phyloP scores from a whole-genome alignment of 176 grass and related monocot species.

The Aegilops longissima region DNA sequence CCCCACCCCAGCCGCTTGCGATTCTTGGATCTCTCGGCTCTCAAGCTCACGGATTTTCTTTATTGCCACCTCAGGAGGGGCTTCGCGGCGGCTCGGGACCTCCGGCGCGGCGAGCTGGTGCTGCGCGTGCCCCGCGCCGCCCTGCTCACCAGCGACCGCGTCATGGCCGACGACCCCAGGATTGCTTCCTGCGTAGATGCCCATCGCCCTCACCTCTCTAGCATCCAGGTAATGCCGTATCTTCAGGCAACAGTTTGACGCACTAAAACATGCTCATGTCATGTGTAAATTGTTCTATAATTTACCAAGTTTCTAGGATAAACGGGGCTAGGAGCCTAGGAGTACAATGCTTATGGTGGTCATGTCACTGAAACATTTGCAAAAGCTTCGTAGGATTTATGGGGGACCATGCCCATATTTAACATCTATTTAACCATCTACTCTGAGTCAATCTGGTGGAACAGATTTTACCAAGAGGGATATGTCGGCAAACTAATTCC shows the following conservation, averaged over 20 bases:
- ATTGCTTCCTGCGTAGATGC: conserved; percentile 38
- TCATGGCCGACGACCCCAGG: conserved; percentile 46
- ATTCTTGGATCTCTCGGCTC: not conserved
- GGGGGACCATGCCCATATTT: not conserved
- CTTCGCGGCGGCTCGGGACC: conserved; percentile 63
- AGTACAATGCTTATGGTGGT: not conserved
- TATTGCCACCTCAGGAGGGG: conserved; percentile 58
- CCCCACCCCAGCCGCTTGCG: not conserved
- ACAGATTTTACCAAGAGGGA: not conserved
- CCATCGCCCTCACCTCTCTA: conserved; percentile 45
- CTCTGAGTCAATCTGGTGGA: not conserved
- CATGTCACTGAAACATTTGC: not conserved
- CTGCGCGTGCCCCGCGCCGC: conserved; percentile 65
- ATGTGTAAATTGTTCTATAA: not conserved
- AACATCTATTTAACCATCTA: not conserved
- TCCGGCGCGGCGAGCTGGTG: conserved; percentile 71
- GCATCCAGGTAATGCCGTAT: conserved; percentile 45
- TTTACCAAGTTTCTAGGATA: not conserved
- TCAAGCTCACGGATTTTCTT: not conserved
- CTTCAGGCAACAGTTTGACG: not conserved
- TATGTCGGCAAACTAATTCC: not conserved
- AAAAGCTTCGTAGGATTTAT: not conserved
- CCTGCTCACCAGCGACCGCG: conserved; percentile 68
- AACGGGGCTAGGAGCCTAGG: not conserved
- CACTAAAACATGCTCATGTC: not conserved